Evolutionary conservation across 192 early-diverging fungal species (phyloP), one percentile per base, ranked within the genome.

Genomic region (Lunasporangiospora selenospora): DNA sequence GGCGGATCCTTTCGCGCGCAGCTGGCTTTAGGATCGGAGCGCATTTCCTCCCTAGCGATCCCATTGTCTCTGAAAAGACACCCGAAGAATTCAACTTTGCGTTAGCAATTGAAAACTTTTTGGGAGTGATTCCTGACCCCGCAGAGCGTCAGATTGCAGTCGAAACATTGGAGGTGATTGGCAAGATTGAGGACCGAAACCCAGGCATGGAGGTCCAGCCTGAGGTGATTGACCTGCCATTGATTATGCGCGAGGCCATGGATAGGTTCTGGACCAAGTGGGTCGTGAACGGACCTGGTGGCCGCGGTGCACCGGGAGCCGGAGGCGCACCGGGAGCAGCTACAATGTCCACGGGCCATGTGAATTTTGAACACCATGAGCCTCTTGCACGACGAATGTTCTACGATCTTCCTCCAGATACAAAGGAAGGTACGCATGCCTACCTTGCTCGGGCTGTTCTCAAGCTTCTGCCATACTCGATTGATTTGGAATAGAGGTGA

Each of bases 31-130:
- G 76, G 16, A 81, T 95, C 38, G 83, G 83, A 15, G 62, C 79
- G 4, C 80, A 82, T 39, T 81, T 77, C 39, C 77, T 95, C 32
- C 85, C 83, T 3, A 64, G 87, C 18, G 89, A 95, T 36, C 92
- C 93, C 27, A 92, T 89, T 2, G 80, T 93, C 4, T 87, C 84
- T 52, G 93, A 93, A 50, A 90, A 89, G 69, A 95, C 93, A 0
- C 77, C 93, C 0, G 89, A 93, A 36, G 91, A 95, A 77, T 85
- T 90, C 70, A 95, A 91, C 69, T 95, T 95, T 82, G 93, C 88
- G 1, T 60, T 92, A 23, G 85, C 85, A 38, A 83, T 93, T 0
- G 93, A 95, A 70, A 77, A 79, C 48, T 87, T 93, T 45, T 78
- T 93, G 66, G 88, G 87, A 16, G 82, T 80, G 38, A 86, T 92